Evolutionary conservation across 208 protist species (phyloP).

Genomic region (Trypanosoma melophagium): DNA sequence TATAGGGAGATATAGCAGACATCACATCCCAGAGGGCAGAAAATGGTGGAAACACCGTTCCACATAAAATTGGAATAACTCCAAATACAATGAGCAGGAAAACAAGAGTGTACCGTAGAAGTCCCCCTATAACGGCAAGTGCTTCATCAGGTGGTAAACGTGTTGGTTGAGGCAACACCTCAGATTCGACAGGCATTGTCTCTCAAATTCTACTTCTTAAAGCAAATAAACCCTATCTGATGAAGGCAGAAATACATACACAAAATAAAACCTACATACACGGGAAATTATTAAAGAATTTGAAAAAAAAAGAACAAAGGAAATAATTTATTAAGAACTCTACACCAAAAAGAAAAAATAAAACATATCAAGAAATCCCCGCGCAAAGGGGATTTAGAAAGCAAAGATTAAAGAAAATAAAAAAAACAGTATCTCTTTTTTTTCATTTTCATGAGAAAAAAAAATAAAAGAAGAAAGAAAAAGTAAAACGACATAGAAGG

Average conservation of each 20-base stretch:
- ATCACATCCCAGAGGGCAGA: constrained; percentile 76
- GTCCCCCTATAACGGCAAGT: constrained; percentile 51
- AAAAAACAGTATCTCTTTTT: background rate
- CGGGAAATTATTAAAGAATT: too few species aligned
- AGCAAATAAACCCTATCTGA: too few species aligned
- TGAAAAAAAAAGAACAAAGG: too few species aligned
- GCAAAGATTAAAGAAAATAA: background rate
- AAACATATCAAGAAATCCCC: background rate
- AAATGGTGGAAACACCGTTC: constrained; percentile 83
- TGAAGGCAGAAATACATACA: too few species aligned
- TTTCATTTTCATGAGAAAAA: constrained; percentile 5
- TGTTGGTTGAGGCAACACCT: constrained; percentile 75
- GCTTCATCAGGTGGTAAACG: constrained; percentile 83
- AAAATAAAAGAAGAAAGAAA: constrained; percentile 24
- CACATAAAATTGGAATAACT: constrained; percentile 68
- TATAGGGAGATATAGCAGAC: constrained; percentile 65
- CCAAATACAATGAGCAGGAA: constrained; percentile 74
- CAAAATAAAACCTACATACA: too few species aligned
- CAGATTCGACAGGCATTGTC: constrained; percentile 73
- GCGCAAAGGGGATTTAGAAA: background rate
- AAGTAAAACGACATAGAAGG: constrained; percentile 19
- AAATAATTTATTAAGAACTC: too few species aligned
- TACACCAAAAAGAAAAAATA: too few species aligned
- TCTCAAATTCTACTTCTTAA: background rate
- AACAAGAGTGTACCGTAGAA: constrained; percentile 50